Base-by-base conservation (phyloP, 2,329 filamentous ascomycete genomes). In the Diaporthe batatas region DNA sequence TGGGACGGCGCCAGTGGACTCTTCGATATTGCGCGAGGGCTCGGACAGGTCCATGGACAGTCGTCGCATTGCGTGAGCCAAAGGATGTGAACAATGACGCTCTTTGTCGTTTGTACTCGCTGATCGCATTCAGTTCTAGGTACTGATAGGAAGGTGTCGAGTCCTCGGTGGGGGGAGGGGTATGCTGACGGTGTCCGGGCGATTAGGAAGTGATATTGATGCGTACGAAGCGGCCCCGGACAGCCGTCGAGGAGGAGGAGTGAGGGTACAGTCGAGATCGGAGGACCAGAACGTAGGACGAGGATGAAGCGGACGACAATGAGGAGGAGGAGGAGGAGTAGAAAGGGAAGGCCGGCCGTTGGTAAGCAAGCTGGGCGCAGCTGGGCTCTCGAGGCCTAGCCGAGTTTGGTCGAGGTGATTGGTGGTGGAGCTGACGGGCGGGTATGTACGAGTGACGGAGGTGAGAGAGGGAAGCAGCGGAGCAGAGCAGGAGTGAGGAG, bases 81-180 rank as follows among this genome's bases (percentile, higher is more conserved):
- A 89, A 88, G 75, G 88, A 85, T 51, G 44, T 62, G 23, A 47
- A 59, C 5, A 49, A n/a, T 25, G 51, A 44, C 51, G 58, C 39
- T 67, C 14, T 44, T 23, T 25, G 23, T 68, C 39, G 54, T 47
- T 18, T n/a, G 32, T 25, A 18, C 44, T 59, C 44, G 55, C 23
- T 44, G 42, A 34, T 70, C 47, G 55, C 55, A 62, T 54, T 23
- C 68, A 62, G n/a, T 36, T 25, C 16, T 49, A 21, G 29, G 21
- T 34, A 12, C 12, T 18, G 23, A 25, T 3, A 7, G 23, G 10
- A 25, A 23, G 2, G 39, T 25, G 32, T 14, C 2, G 32, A 53
- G 11, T 25, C 2, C 14, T 25, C 39, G n/a, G 47, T 2, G 44
- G n/a, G 62, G 62, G 44, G 39, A 32, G 16, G 62, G 62, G 8